Conservation (phyloP, 305 asterid species). For the Fraxinus velutina region DNA sequence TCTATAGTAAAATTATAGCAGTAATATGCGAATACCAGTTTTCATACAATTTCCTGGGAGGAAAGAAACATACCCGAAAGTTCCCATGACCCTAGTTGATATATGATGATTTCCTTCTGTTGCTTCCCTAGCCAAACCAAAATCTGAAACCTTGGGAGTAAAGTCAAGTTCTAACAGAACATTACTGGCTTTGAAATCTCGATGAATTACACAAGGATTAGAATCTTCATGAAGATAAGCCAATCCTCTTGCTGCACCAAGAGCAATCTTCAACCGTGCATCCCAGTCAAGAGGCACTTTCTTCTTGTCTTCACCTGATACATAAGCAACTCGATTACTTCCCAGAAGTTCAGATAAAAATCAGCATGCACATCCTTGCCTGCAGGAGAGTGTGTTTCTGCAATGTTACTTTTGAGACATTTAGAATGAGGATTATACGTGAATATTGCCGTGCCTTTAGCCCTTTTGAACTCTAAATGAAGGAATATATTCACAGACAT, state of each 20-base stretch:
- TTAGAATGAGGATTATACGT: neutral
- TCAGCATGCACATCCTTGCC: neutral
- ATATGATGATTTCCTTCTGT: constrained; percentile 83
- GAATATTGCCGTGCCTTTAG: neutral
- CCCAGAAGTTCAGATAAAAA: constrained; percentile 7
- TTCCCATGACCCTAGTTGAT: constrained; percentile 97
- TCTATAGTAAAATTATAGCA: neutral
- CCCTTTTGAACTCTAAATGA: neutral
- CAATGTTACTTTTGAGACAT: constrained; percentile 3
- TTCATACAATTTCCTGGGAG: neutral
- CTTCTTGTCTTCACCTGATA: constrained; percentile 61
- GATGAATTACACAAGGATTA: constrained; percentile 89
- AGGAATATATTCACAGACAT: neutral
- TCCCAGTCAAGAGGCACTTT: constrained; percentile 82
- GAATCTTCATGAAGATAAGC: constrained; percentile 98
- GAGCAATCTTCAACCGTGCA: constrained; percentile 84
- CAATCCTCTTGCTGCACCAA: constrained; percentile 92
- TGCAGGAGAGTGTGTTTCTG: neutral
- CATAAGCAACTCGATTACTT: constrained; percentile 19
- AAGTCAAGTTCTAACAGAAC: constrained; percentile 79
- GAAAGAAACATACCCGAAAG: constrained; percentile 71
- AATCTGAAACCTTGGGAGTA: constrained; percentile 95
- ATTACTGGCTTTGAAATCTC: constrained; percentile 93
- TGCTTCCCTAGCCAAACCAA: constrained; percentile 95
- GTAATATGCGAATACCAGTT: neutral